These are phyloP conservation scores for Gossypium schwendimanii DNA, from an alignment of 441 rosid genomes.

Conservation along the genomic window DNA sequence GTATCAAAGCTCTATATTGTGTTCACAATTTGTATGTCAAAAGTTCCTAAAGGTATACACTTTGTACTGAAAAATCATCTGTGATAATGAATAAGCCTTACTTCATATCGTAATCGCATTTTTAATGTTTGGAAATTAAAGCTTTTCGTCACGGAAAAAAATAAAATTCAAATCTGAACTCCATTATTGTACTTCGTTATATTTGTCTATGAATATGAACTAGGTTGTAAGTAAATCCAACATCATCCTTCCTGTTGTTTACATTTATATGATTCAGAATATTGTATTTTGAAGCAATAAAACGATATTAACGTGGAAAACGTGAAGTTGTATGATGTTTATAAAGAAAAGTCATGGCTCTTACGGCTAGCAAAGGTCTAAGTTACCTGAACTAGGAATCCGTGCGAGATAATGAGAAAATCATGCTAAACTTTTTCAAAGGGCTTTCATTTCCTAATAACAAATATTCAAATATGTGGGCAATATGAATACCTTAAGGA, in stretches of 20 bases:
- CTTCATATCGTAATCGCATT: not conserved
- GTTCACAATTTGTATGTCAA: not conserved
- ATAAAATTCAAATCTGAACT: conserved; percentile 1
- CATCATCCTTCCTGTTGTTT: not conserved
- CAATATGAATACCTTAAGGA: too few species aligned
- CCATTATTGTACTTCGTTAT: not conserved
- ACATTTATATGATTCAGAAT: too few species aligned
- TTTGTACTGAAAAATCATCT: too few species aligned
- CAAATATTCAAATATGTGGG: too few species aligned
- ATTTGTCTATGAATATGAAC: conserved; percentile 2
- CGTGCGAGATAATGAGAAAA: not conserved
- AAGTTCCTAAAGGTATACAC: too few species aligned
- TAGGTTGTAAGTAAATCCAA: conserved; percentile 4
- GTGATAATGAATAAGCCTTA: not conserved
- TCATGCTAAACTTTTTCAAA: too few species aligned
- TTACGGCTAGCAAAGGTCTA: not conserved
- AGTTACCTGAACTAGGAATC: not conserved
- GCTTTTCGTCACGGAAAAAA: not conserved
- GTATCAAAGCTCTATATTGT: conserved; percentile 15
- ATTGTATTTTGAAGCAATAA: too few species aligned
- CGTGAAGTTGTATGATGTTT: too few species aligned
- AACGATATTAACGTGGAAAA: too few species aligned
- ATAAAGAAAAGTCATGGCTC: not conserved
- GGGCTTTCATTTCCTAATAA: too few species aligned
- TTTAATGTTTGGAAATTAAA: conserved; percentile 1